Evolutionary conservation across 2,329 filamentous ascomycete species (phyloP), one percentile per base, ranked within the genome.

Genomic region (Trichoderma gracile): DNA sequence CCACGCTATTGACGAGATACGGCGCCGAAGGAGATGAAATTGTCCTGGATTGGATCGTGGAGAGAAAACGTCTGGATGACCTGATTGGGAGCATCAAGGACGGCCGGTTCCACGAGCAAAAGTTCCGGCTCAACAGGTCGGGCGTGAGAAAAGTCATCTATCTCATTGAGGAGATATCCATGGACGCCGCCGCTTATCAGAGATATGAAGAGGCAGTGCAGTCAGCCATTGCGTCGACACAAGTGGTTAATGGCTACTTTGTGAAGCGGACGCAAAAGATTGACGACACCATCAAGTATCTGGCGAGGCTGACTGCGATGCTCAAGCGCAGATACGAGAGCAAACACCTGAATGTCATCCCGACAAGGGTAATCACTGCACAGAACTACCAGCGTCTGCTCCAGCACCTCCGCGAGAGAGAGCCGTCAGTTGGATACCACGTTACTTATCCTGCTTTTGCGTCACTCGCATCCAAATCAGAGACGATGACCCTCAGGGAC

Each of bases 71-170:
- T 9, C 82, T 93, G 0, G 91, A 94, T 71, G 91, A 95, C 73
- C 78, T 95, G 53, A 83, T 94, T n/a, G 80, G 83, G 57, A 93
- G 89, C 67, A 92, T 95, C 77, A 92, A 90, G 74, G 91, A 94
- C 67, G 90, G 90, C 1, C 86, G 91, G 2, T 94, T 93, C 70
- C 89, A 89, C 69, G 91, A 95, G 73, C 91, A 95, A 73, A 94
- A 95, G 73, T 94, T 93, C 72, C 88, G 91, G 1, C 81, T 94
- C 12, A 84, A 84, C 62, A 86, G 86, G 58, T 91, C 86, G 0
- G 91, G 91, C 0, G 81, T 92, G n/a, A 86, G 85, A 65, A 90
- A 93, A 69, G 88, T 93, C 15, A 83, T 92, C 43, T 95, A 94
- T 71, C 81, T 95, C 25, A 83, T 95, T 63, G 91, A 95, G 72